phyloP scores from a whole-genome alignment of 192 early-diverging fungal genomes.

The Coemansia sp. region DNA sequence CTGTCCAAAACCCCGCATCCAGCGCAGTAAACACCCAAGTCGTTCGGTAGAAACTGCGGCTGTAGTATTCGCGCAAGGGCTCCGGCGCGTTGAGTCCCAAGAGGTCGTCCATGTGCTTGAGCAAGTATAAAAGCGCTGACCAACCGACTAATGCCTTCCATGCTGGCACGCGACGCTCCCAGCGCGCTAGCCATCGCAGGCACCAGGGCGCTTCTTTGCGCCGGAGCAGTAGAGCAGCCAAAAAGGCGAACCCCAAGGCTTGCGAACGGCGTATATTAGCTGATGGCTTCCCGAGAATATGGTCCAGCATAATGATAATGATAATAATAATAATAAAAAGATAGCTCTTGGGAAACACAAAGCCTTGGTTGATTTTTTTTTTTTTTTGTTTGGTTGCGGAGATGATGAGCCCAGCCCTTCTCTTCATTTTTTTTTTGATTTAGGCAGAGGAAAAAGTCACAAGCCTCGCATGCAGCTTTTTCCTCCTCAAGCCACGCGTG shows the following conservation, averaged over 20 bases:
- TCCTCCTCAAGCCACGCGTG: not conserved
- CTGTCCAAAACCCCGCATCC: slow-evolving; percentile 95
- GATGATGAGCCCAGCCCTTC: not conserved
- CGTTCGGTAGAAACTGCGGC: slow-evolving; percentile 85
- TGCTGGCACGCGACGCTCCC: slow-evolving; percentile 44
- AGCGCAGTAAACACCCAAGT: slow-evolving; percentile 86
- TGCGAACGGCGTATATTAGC: slow-evolving; percentile 81
- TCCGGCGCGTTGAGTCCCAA: slow-evolving; percentile 78
- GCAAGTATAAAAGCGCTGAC: slow-evolving; percentile 64
- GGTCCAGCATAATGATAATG: slow-evolving; percentile 80
- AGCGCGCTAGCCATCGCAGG: slow-evolving; percentile 26
- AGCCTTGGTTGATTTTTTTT: not conserved
- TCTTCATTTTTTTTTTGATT: not conserved
- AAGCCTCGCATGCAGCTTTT: slow-evolving; percentile 1
- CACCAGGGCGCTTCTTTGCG: slow-evolving; percentile 35
- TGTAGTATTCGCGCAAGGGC: slow-evolving; percentile 84
- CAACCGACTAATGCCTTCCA: slow-evolving; percentile 78
- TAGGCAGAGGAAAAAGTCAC: not conserved
- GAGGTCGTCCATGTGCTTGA: slow-evolving; percentile 69
- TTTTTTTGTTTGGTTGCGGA: not conserved
- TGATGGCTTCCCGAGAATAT: slow-evolving; percentile 88
- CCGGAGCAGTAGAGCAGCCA: slow-evolving; percentile 21
- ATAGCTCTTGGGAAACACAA: not conserved
- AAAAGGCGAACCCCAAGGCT: slow-evolving; percentile 38
- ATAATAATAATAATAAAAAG: too few relatives aligned